Conservation (phyloP, 192 early-diverging fungal genomes). For the Chytriomyces hyalinus region DNA sequence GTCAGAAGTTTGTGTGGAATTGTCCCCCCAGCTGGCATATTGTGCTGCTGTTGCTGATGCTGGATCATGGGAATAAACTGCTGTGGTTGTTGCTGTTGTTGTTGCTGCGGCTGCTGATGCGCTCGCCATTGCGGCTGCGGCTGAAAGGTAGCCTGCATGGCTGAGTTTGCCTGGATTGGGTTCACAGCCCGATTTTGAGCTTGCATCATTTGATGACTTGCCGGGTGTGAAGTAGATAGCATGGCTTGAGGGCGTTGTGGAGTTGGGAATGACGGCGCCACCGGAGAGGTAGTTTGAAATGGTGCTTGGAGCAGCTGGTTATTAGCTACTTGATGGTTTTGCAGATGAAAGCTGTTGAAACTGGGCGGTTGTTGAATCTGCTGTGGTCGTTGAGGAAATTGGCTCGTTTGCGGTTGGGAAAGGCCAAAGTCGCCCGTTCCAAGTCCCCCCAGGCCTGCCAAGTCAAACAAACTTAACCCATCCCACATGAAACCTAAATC, state of each 20-base stretch:
- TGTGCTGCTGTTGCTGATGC: neutral
- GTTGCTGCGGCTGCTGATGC: neutral
- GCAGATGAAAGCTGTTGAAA: neutral
- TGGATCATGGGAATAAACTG: neutral
- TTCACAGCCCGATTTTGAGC: neutral
- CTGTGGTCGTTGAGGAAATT: neutral
- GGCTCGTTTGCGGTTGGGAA: neutral
- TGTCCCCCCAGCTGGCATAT: neutral
- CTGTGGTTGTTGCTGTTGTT: neutral
- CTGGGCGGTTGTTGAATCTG: neutral
- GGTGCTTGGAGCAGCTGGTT: neutral
- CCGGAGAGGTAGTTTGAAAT: neutral
- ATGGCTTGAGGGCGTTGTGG: neutral
- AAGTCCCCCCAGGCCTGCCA: slow-evolving; percentile 31
- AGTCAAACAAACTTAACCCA: slow-evolving; percentile 31
- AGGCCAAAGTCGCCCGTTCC: neutral
- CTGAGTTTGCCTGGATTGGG: neutral
- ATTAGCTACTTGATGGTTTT: neutral
- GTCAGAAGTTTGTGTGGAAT: neutral
- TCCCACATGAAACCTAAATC: slow-evolving; percentile 21
- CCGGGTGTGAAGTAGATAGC: neutral
- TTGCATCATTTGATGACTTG: neutral
- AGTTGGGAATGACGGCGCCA: neutral
- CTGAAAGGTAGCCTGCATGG: neutral
- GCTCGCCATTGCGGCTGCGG: no score